Evolutionary conservation across 2,329 filamentous ascomycete species (phyloP), one percentile per base, ranked within the genome.

Genomic region (Xylariales sp.): DNA sequence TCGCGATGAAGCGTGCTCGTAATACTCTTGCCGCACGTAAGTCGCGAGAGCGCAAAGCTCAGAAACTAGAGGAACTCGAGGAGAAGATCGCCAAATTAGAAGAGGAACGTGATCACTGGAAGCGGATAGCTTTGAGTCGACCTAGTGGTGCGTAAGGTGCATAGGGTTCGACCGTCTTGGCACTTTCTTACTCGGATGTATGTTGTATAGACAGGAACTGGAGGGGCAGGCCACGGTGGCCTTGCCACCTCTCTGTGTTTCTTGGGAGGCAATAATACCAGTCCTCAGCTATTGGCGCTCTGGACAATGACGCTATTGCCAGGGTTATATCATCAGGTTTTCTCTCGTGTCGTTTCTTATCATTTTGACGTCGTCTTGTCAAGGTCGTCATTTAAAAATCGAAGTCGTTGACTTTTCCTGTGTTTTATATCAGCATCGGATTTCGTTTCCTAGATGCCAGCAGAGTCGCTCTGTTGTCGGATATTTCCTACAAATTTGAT

Each of bases 11-110:
- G 89, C 92, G 95, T 79, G 94, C 94, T 58, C 91, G 94, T 73
- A 98, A 97, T 80, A 97, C 94, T 8, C 87, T 97, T 79, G 95
- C 95, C 18, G 95, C 95, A 75, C 93, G 95, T 73, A 97, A 97
- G 83, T 97, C 94, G 67, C 91, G 95, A 60, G 91, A 93, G 76
- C 91, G 93, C 72, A 97, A 97, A 84, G 89, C 93, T 65, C 86
- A 91, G 78, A 88, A 90, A 73, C 85, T 95, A 69, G 90, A 92
- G 64, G 88, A 90, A 65, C 85, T 97, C 53, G 92, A 97, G 83
- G 86, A 86, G 46, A 85, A 88, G 75, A 94, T 97, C 75, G 85
- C 83, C 18, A 89, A 91, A 77, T 82, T 95, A 34, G 85, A 90
- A 79, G 84, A 85, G 48, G 89, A 90, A 77, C 85, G 87, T 74